Evolutionary conservation across 2,329 filamentous ascomycete genomes (phyloP), one percentile per base, ranked within the genome.

Genomic region (Fusarium lateritium): DNA sequence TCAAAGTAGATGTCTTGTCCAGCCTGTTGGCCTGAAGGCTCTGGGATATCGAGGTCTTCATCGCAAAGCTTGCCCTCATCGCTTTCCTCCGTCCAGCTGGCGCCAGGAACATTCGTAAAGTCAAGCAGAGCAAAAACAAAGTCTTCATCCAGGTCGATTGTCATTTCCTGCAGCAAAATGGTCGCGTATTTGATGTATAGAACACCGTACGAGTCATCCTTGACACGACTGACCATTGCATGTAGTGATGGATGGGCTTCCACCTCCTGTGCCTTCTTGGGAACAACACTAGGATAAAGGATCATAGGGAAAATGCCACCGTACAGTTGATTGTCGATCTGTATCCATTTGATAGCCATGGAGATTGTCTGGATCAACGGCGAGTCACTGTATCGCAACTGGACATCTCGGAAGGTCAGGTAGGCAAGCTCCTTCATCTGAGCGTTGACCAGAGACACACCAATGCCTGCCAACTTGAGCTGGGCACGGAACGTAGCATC

Each of bases 111-210:
- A 80, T 97, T 97, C 34, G 93, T 91, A 77, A 98, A 99, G 78
- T 99, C 97, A 3, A 99, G 84, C 65, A 99, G 88, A 0, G 96
- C 94, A 78, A 97, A 97, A 59, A 99, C 94, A 81, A 99, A 99
- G 78, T 99, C 96, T 75, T 99, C 96, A 70, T 99, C 96, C 49
- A 99, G 90, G 74, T 99, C 96, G 4, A 99, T 86, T 0, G 96
- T 99, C 94, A 99, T 98, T 79, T 99, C 94, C 79, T 99, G 96
- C 45, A 99, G 83, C 33, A 99, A 83, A 45, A 99, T 81, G 0
- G 95, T 97, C 22, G 96, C 95, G 79, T 99, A 99, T 79, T 99
- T 99, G 86, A 99, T 94, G 80, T 99, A 99, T 11, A 98, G 84
- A 22, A 99, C 96, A 74, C 96, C 96, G 76, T 98, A 99, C 1